Base-by-base conservation (phyloP, 257 asterid genomes). In the Cruciata laevipes region DNA sequence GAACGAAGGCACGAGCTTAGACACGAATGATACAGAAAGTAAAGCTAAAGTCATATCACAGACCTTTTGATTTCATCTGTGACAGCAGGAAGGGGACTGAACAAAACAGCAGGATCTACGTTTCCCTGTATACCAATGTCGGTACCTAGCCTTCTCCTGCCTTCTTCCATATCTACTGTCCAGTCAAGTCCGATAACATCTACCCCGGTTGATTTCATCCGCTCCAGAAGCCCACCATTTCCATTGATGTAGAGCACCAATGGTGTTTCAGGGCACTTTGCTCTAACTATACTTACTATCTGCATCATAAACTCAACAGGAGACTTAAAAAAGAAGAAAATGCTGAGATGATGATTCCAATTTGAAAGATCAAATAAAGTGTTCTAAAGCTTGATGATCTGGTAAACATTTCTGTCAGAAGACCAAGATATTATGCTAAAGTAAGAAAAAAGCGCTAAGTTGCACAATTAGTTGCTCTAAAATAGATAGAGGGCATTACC, bases 171-270 rank as follows among this genome's bases (percentile, higher is more conserved):
- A 73, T 90, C 99, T 49, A 90, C 87, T 5, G 97, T 88, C 99
- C 98, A 94, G 83, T 94, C 96, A 51, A 90, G 96, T 76, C 97
- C 97, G 70, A 90, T 84, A 56, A 94, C 99, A 69, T 94, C 99
- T 74, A 90, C 96, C 63, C 95, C 96, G 71, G 96, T 94, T 71
- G 74, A 78, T 84, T 83, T 84, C 97, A 90, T 94, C 76, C 88
- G 82, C 77, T 90, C 99, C 53, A 94, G 86, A 71, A 94, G 81
- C 32, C 97, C 97, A 18, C 97, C 97, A 61, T 88, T 88, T 77
- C 95, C 97, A 65, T 94, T 94, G 71, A 92, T 94, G 68, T 94
- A 90, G 77, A 90, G 89, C 65, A 88, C 96, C 65, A 94, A 86
- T 6, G 93, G 96, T 51, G 96, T 90, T 72, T 76, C 81, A 35